phyloP scores from a whole-genome alignment of 2,329 filamentous ascomycete species.

The Mollisia scopiformis region DNA sequence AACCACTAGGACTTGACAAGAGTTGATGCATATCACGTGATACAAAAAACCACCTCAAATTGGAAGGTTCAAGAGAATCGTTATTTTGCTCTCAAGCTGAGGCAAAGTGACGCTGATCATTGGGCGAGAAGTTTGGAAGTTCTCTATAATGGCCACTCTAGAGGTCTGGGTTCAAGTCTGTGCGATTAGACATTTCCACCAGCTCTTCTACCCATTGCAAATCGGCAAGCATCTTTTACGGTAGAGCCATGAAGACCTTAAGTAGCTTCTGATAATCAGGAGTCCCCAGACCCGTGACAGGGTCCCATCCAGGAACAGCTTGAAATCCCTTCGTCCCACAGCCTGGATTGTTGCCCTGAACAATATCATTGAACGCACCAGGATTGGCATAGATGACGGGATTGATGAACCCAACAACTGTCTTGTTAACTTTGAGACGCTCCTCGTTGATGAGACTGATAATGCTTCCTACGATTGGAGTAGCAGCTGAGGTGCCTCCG shows the following conservation, averaged over 20 bases:
- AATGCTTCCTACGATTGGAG: conserved; percentile 8
- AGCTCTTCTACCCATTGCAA: no score
- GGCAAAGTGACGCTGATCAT: no score
- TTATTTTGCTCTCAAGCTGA: no score
- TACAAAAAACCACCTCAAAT: no score
- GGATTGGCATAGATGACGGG: conserved; percentile 9
- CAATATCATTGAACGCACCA: conserved; percentile 5
- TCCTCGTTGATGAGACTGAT: conserved; percentile 12
- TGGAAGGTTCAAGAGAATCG: no score
- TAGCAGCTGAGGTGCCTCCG: not conserved
- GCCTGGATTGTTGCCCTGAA: not conserved
- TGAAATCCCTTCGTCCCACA: conserved; percentile 3
- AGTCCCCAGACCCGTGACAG: conserved; percentile 1
- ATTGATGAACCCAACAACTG: conserved; percentile 4
- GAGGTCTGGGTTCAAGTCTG: no score
- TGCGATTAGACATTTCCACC: no score
- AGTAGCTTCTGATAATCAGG: conserved; percentile 6
- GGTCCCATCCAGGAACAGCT: conserved; percentile 5
- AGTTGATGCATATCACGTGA: no score
- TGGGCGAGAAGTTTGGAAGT: no score
- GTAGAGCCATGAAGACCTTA: conserved; percentile 5
- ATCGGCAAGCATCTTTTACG: not conserved
- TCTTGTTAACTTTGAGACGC: conserved; percentile 1
- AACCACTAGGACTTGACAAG: no score
- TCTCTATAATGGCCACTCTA: no score